These are phyloP conservation scores for Neofusicoccum ribis DNA, from an alignment of 2,329 filamentous ascomycete species.

Conservation along the genomic window DNA sequence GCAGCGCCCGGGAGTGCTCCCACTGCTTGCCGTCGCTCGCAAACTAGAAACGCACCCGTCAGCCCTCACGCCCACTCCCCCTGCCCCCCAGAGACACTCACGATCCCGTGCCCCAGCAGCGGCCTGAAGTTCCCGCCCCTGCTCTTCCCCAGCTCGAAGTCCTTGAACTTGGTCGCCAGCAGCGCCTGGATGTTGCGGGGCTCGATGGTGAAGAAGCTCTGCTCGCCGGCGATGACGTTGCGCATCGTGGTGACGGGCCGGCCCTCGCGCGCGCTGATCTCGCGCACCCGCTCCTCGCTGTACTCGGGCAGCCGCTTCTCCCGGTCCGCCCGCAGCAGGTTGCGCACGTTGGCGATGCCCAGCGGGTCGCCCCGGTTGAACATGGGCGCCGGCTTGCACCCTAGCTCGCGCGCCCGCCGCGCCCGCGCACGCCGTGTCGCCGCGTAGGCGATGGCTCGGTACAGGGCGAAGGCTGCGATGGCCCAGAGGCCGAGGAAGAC, in stretches of 20 bases:
- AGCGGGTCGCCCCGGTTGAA: constrained; percentile 53
- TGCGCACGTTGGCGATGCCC: constrained; percentile 52
- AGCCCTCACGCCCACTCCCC: no score
- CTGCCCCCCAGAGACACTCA: background rate
- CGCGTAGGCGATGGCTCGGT: constrained; percentile 36
- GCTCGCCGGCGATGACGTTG: constrained; percentile 43
- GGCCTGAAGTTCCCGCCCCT: constrained; percentile 39
- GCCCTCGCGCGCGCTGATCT: constrained; percentile 25
- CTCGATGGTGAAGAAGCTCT: constrained; percentile 44
- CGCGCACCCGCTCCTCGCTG: constrained; percentile 27
- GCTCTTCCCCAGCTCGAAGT: constrained; percentile 43
- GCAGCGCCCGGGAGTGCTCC: constrained; percentile 45
- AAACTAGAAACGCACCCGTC: constrained; percentile 32
- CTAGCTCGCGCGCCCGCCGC: constrained; percentile 39
- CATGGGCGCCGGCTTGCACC: constrained; percentile 48
- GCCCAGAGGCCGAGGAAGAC: constrained; percentile 30
- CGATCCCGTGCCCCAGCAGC: constrained; percentile 45
- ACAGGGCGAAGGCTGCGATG: constrained; percentile 36
- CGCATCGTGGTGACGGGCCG: constrained; percentile 30
- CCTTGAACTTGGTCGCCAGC: constrained; percentile 48
- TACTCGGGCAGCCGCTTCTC: constrained; percentile 34
- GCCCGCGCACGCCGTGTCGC: constrained; percentile 34
- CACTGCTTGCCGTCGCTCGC: constrained; percentile 47
- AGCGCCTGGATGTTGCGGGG: constrained; percentile 52
- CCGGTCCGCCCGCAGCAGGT: constrained; percentile 41